A percentile compares a stretch with the other conserved stretches of the same genome.
These are phyloP conservation scores for Tephrocybe sp. DNA, from an alignment of 768 basidiomycete species.

Conservation along the genomic window DNA sequence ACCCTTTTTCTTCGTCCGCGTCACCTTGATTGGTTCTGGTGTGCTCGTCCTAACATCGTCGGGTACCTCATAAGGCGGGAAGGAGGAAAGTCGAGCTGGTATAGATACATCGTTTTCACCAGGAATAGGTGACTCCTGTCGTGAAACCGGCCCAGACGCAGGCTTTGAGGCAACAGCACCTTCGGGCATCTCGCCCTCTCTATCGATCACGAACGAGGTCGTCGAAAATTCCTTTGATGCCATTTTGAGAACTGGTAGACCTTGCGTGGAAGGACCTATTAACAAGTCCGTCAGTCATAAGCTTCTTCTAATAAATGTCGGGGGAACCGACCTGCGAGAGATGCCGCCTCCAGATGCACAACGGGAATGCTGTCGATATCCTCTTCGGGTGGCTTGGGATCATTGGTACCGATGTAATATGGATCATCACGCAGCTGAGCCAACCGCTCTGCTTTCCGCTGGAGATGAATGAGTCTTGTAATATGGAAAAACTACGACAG, in stretches of 20 bases:
- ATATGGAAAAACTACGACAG: neutral
- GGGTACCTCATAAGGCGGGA: constrained; percentile 55
- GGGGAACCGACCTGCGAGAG: constrained; percentile 34
- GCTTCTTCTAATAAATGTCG: neutral
- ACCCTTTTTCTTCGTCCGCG: constrained; percentile 65
- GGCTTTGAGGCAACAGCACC: constrained; percentile 27
- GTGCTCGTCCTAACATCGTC: constrained; percentile 46
- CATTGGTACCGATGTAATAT: constrained; percentile 81
- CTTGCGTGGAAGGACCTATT: constrained; percentile 30
- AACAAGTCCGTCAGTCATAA: neutral
- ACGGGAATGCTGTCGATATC: constrained; percentile 94
- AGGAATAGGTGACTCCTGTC: constrained; percentile 16
- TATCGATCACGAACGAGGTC: constrained; percentile 64
- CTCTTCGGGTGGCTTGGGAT: constrained; percentile 37
- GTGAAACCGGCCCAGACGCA: constrained; percentile 27
- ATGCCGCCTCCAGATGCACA: constrained; percentile 75
- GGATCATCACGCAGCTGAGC: constrained; percentile 85
- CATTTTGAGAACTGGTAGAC: constrained; percentile 45
- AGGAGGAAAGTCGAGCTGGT: constrained; percentile 36
- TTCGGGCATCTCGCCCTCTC: constrained; percentile 84
- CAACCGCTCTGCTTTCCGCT: constrained; percentile 77
- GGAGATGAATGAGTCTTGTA: neutral
- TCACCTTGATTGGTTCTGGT: constrained; percentile 75
- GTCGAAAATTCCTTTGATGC: constrained; percentile 38
- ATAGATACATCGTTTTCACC: constrained; percentile 27